phyloP scores from a whole-genome alignment of 257 asterid species.

The Anisodus acutangulus region DNA sequence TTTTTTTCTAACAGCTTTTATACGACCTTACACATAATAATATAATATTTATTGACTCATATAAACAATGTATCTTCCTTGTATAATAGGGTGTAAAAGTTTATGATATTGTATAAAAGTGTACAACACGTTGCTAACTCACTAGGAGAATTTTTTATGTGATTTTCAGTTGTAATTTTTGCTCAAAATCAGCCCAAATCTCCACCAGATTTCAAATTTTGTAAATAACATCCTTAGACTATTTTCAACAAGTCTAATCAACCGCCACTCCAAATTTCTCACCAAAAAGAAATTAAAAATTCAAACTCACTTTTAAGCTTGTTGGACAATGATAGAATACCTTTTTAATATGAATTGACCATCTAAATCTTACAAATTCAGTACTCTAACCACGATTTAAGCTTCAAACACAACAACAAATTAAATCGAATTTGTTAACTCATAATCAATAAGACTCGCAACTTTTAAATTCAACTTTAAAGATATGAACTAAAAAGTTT shows the following conservation, averaged over 20 bases:
- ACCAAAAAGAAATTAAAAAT: no score
- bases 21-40: neutral
- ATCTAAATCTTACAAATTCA: no score
- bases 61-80: neutral
- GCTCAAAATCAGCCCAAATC: neutral
- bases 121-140: neutral
- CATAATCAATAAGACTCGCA: neutral
- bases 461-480: no score
- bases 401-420: neutral
- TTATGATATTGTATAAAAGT: no score
- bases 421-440: neutral
- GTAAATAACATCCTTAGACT: neutral
- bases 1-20: neutral
- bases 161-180: neutral
- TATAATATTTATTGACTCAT: neutral
- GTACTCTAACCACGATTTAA: neutral
- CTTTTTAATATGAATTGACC: no score
- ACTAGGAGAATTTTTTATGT: neutral
- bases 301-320: neutral
- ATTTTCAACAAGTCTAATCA: neutral
- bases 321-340: no score
- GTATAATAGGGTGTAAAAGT: neutral
- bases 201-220: neutral
- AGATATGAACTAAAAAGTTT: neutral
- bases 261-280: no score